A percentile compares a stretch with the other conserved stretches of the same genome.
Conservation (phyloP, 2,329 filamentous ascomycete species). For the Penicillium hesseltinei region DNA sequence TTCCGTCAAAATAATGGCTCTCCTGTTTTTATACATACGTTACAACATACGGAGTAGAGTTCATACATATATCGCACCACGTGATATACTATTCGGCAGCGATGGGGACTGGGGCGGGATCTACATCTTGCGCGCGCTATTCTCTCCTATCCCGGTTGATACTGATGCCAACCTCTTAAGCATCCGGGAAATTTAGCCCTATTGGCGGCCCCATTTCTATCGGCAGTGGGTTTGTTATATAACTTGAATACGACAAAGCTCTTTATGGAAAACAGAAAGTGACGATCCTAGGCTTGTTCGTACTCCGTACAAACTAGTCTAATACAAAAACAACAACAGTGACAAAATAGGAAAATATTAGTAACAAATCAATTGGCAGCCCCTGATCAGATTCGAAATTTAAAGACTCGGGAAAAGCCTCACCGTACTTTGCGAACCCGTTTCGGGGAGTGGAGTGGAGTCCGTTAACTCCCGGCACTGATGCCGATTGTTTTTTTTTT, state of each 20-base stretch:
- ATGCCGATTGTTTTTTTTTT: constrained; percentile 16
- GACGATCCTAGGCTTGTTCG: neutral
- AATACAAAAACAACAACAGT: neutral
- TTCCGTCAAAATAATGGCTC: neutral
- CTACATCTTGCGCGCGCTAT: constrained; percentile 10
- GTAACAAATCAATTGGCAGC: constrained; percentile 4
- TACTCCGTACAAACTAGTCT: neutral
- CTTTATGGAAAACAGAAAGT: neutral
- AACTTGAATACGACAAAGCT: neutral
- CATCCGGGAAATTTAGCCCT: neutral
- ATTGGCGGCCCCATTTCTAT: constrained; percentile 4
- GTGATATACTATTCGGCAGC: constrained; percentile 16
- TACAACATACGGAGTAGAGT: neutral
- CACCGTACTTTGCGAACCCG: constrained; percentile 28
- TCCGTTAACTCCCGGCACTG: constrained; percentile 16
- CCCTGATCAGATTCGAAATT: constrained; percentile 5
- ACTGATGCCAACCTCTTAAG: neutral
- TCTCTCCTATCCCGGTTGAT: constrained; percentile 1
- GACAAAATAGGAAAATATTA: neutral
- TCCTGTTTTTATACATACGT: too few relatives aligned
- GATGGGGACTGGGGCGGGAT: constrained; percentile 12
- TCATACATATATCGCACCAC: neutral
- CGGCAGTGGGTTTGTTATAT: neutral
- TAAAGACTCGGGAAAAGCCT: constrained; percentile 13
- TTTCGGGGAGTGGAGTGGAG: constrained; percentile 19